A percentile compares a stretch with the other conserved stretches of the same genome.
phyloP scores from a whole-genome alignment of 2,329 filamentous ascomycete genomes.

The Venturia effusa region DNA sequence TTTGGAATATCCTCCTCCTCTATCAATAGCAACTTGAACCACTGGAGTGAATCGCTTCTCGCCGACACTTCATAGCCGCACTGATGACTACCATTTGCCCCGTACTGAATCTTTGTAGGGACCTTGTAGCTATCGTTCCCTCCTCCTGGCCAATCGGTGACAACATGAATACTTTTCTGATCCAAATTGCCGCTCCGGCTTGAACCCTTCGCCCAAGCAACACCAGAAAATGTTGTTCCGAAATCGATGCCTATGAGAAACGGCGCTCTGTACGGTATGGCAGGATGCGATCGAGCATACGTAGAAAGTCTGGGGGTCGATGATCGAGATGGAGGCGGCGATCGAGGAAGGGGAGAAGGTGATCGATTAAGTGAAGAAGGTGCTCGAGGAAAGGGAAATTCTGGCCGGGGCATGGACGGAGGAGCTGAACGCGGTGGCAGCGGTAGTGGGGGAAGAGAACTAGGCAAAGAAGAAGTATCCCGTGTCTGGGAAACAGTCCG shows the following conservation, averaged over 20 bases:
- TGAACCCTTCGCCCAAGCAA: background rate
- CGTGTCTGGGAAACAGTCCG: too few relatives aligned
- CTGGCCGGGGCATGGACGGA: too few relatives aligned
- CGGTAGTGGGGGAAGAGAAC: too few relatives aligned
- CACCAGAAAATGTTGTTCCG: background rate
- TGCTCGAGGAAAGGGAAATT: too few relatives aligned
- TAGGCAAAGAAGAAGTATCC: too few relatives aligned
- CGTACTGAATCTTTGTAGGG: background rate
- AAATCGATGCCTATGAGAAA: background rate
- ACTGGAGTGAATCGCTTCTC: background rate
- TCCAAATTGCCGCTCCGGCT: background rate
- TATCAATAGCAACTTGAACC: background rate
- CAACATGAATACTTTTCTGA: background rate
- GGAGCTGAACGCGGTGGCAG: too few relatives aligned
- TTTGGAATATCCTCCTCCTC: background rate
- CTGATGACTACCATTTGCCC: background rate
- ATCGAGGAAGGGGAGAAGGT: too few relatives aligned
- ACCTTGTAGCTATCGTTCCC: background rate
- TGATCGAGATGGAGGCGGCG: too few relatives aligned
- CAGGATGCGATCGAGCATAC: too few relatives aligned
- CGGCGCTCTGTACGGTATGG: too few relatives aligned
- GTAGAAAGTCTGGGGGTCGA: too few relatives aligned
- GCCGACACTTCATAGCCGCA: background rate
- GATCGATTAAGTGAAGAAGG: too few relatives aligned
- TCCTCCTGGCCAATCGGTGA: background rate